Percentiles rank a stretch among this genome's conserved stretches.
Evolutionary conservation across 352 stramenopile genomes (phyloP).

Genomic region (Globisporangium camurandrum): DNA sequence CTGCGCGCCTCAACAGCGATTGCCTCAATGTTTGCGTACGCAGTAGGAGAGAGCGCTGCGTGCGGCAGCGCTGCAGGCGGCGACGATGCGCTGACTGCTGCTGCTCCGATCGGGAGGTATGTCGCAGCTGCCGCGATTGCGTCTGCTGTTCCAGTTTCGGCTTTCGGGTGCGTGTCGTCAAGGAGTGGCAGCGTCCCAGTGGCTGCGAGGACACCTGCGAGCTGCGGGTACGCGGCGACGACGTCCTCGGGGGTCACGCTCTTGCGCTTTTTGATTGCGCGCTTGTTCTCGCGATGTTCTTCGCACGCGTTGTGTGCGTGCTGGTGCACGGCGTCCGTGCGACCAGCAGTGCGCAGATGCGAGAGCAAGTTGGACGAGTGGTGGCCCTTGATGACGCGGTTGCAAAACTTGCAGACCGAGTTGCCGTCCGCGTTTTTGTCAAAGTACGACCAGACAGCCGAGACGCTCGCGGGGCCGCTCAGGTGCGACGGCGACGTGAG

Average conservation of each 20-base stretch:
- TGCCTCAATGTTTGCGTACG: conserved; percentile 14
- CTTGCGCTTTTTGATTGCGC: conserved; percentile 72
- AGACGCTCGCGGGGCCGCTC: conserved; percentile 50
- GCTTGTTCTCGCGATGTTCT: conserved; percentile 75
- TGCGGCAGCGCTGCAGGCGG: conserved; percentile 12
- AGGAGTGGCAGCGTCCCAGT: neutral
- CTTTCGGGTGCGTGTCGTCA: too few relatives aligned
- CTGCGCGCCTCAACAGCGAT: conserved; percentile 22
- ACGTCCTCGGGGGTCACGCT: conserved; percentile 49
- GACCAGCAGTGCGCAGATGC: conserved; percentile 64
- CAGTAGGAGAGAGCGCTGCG: conserved; percentile 5
- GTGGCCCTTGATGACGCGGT: conserved; percentile 80
- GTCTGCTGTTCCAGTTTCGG: too few relatives aligned
- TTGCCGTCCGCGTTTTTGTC: conserved; percentile 69
- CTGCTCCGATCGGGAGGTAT: too few relatives aligned
- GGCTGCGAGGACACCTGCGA: conserved; percentile 19
- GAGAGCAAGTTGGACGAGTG: conserved; percentile 80
- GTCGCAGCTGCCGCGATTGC: too few relatives aligned
- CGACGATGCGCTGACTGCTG: too few relatives aligned
- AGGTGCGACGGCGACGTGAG: conserved; percentile 4
- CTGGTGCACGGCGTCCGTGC: conserved; percentile 60
- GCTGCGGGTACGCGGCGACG: conserved; percentile 30
- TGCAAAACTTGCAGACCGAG: conserved; percentile 81
- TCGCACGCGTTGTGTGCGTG: conserved; percentile 71
- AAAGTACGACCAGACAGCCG: conserved; percentile 81